These are phyloP conservation scores for Melampsora americana DNA, from an alignment of 1,284 basidiomycete genomes.

Conservation along the genomic window DNA sequence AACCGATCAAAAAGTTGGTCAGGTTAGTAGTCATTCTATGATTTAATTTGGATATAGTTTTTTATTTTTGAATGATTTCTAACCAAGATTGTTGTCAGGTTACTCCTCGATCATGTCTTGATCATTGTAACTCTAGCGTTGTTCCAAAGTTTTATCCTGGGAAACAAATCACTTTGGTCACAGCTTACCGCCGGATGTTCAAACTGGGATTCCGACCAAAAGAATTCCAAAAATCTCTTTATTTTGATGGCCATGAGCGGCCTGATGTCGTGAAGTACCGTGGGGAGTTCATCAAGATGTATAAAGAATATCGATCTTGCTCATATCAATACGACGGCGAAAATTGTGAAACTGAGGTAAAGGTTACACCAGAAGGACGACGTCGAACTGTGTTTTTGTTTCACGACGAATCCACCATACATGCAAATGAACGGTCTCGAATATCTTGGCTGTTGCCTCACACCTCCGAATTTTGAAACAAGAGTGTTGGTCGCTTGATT, in stretches of 20 bases:
- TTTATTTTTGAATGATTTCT: background rate
- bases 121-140: background rate
- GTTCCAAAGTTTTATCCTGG: conserved; percentile 3
- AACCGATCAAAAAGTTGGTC: conserved; percentile 14
- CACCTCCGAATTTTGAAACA: background rate
- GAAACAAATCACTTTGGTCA: conserved; percentile 3
- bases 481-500: conserved; percentile 11
- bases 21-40: background rate
- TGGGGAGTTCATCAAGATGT: conserved; percentile 8
- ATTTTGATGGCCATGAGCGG: conserved; percentile 24
- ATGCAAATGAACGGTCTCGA: conserved; percentile 13
- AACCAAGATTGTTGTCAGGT: conserved; percentile 2
- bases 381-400: conserved; percentile 8
- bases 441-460: conserved; percentile 6
- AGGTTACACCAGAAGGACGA: background rate
- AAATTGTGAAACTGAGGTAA: background rate
- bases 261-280: conserved; percentile 5
- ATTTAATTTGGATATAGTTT: background rate
- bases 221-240: conserved; percentile 15
- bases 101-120: conserved; percentile 5
- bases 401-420: conserved; percentile 21
- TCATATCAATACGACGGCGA: background rate
- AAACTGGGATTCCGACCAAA: conserved; percentile 9
- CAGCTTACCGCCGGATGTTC: conserved; percentile 11
- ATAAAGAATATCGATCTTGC: background rate